phyloP scores from a whole-genome alignment of 352 stramenopile genomes.

The Globisporangium barbulae region DNA sequence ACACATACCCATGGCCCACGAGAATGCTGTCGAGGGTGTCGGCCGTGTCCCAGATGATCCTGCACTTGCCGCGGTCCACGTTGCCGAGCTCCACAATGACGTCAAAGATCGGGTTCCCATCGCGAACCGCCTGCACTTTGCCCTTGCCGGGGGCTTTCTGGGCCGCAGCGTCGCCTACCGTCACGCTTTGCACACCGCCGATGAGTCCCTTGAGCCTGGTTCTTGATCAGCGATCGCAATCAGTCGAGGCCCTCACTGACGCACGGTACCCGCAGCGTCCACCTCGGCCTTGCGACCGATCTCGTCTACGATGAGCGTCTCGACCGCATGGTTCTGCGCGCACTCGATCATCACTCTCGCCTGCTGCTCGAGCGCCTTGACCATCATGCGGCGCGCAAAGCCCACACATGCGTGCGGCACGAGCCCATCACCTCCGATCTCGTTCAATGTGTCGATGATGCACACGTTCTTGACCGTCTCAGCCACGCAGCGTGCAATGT shows the following conservation, averaged over 20 bases:
- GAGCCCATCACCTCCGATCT: conserved; percentile 87
- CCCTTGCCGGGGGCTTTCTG: conserved; percentile 27
- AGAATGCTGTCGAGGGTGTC: conserved; percentile 74
- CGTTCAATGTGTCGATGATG: conserved; percentile 90
- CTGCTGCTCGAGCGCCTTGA: conserved; percentile 64
- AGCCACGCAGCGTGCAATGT: conserved; percentile 67
- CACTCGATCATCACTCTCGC: conserved; percentile 84
- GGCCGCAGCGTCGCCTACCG: not conserved
- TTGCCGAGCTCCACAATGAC: conserved; percentile 82
- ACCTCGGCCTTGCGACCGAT: conserved; percentile 82
- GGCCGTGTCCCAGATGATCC: conserved; percentile 62
- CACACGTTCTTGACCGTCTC: conserved; percentile 64
- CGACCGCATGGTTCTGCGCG: conserved; percentile 89
- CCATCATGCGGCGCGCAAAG: conserved; percentile 77
- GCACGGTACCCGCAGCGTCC: conserved; percentile 55
- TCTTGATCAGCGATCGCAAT: conserved; percentile 87
- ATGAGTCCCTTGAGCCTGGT: conserved; percentile 74
- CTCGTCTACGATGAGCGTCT: conserved; percentile 89
- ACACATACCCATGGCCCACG: conserved; percentile 29
- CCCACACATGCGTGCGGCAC: conserved; percentile 76
- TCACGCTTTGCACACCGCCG: conserved; percentile 48
- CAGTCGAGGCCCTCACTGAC: conserved; percentile 73
- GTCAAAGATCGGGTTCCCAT: conserved; percentile 71
- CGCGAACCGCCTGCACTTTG: conserved; percentile 46
- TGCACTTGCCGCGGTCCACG: conserved; percentile 46